Base-by-base conservation (phyloP, 345 rosid genomes). In the Citrus australasica region DNA sequence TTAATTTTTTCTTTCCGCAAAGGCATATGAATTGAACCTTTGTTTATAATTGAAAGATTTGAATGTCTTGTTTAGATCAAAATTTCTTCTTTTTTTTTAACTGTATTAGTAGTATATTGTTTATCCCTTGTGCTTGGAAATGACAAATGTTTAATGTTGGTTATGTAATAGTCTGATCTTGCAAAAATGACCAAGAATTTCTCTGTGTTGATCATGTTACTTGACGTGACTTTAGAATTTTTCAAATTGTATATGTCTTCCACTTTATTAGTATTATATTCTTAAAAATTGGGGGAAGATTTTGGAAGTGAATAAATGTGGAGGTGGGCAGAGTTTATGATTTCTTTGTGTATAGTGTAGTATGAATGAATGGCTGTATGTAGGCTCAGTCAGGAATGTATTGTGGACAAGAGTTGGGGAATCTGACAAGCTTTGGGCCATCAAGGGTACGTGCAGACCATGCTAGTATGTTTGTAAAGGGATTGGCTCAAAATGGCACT, bases 341-440 rank as follows among this genome's bases (percentile, higher is more conserved):
- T 77, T 60, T 63, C 68, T 84, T 9, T 86, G 84, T 80, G 71
- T 83, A 79, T 77, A 70, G 82, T 72, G 67, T 80, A 83, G 81
- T 84, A 79, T 89, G 86, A 91, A 88, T 79, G 81, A 79, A 83
- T 89, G 89, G 76, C 77, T 87, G 84, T 87, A 83, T 88, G 91
- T 88, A 89, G 93, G 93, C 88, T 87, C 92, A 86, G 87, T 82
- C 88, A 75, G 93, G 93, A 79, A 81, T 81, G 73, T 83, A 75
- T 83, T 76, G 78, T 86, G 92, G 88, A 75, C 92, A 85, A 85
- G 93, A 87, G 79, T 81, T 83, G 83, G 95, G 92, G 81, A 91
- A 82, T 82, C 84, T 84, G 80, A 78, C 89, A 30, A 84, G 90
- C 90, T 86, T 76, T 82, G 88, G 88, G 83, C 81, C 89, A 68